Conservation (phyloP, 225 moss, liverwort and hornwort genomes). For the Straminergon stramineum region DNA sequence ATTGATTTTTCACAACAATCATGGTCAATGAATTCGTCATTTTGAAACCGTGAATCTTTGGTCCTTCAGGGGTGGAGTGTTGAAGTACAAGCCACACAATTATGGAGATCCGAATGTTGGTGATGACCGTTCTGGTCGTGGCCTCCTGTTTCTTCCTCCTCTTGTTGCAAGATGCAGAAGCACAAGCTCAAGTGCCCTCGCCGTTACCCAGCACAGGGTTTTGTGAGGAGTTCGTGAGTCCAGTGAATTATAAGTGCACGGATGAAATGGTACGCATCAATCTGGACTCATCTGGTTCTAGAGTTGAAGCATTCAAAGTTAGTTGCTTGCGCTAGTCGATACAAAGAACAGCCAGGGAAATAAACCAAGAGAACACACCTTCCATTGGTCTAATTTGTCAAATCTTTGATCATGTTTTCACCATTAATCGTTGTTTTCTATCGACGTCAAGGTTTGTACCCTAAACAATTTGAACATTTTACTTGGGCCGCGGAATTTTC, state of each 20-base stretch:
- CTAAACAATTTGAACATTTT: too few relatives aligned
- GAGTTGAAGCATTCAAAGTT: not conserved
- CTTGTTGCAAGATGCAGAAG: not conserved
- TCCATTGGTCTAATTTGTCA: too few relatives aligned
- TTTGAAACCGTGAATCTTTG: not conserved
- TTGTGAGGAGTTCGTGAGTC: constrained; percentile 40
- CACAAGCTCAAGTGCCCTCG: not conserved
- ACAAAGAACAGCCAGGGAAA: not conserved
- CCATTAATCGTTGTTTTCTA: not conserved
- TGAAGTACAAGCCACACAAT: not conserved
- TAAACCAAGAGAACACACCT: not conserved
- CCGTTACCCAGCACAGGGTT: constrained; percentile 21
- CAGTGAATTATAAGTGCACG: constrained; percentile 32
- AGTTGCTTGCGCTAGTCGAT: not conserved
- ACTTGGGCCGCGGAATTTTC: not conserved
- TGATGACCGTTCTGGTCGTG: not conserved
- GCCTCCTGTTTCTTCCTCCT: not conserved
- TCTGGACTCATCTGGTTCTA: not conserved
- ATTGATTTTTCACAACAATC: not conserved
- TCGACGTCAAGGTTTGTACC: not conserved
- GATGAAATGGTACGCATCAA: constrained; percentile 47
- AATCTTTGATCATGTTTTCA: not conserved
- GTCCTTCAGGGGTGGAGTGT: not conserved
- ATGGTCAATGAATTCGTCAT: not conserved
- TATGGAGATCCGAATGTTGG: not conserved